These are phyloP conservation scores for Zoysia pacifica DNA, from an alignment of 176 grass and related monocot genomes.

Conservation along the genomic window DNA sequence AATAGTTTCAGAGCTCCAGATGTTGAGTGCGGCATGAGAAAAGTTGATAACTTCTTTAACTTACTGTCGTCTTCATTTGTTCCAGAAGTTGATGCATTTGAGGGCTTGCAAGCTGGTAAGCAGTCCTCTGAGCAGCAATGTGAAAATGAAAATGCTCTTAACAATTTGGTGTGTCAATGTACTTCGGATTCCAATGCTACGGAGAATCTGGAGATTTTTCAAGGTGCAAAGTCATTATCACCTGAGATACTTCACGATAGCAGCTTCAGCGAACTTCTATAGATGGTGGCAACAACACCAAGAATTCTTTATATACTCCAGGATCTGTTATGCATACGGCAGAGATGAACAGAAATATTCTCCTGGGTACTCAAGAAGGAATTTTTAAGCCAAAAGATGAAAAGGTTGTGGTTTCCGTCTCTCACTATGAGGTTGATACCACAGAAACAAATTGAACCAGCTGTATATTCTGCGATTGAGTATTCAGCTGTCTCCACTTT, in stretches of 20 bases:
- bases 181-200: neutral
- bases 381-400: no score
- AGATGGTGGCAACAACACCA: neutral
- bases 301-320: slow-evolving; percentile 14
- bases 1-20: neutral
- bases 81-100: neutral
- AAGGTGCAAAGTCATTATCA: neutral
- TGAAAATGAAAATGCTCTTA: neutral
- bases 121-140: neutral
- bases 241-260: slow-evolving; percentile 20
- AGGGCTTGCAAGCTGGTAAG: neutral
- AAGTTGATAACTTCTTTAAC: neutral
- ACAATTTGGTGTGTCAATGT: neutral
- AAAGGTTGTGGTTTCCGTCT: neutral
- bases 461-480: neutral
- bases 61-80: neutral
- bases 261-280: slow-evolving; percentile 14
- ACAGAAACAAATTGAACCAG: neutral
- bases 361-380: slow-evolving; percentile 20
- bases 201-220: neutral
- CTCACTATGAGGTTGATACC: neutral
- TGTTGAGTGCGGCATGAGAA: no score
- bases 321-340: neutral
- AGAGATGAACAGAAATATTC: neutral
- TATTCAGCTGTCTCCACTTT: neutral